These are phyloP conservation scores for Mrakia hoshinonis DNA, from an alignment of 768 basidiomycete genomes.

Conservation along the genomic window DNA sequence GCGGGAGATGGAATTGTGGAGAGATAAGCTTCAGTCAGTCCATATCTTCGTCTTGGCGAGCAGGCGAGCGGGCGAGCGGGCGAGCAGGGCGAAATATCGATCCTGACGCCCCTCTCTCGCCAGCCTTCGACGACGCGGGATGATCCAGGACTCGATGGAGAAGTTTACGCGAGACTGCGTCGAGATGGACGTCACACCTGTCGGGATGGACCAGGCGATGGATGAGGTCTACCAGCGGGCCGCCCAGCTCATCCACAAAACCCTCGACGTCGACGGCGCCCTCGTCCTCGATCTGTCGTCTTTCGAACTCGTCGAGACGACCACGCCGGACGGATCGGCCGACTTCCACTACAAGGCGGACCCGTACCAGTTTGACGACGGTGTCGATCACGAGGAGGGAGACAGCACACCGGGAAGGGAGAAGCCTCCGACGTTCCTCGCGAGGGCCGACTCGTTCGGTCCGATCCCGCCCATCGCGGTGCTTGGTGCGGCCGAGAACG, in stretches of 20 bases:
- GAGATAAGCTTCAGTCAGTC: slow-evolving; percentile 73
- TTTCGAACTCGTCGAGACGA: slow-evolving; percentile 73
- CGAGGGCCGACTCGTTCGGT: slow-evolving; percentile 1
- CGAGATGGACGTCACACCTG: slow-evolving; percentile 60
- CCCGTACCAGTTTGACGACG: slow-evolving; percentile 33
- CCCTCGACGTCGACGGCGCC: slow-evolving; percentile 84
- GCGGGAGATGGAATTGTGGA: slow-evolving; percentile 92
- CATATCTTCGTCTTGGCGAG: too few species aligned
- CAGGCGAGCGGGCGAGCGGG: too few species aligned
- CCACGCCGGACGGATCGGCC: slow-evolving; percentile 45
- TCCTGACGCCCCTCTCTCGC: too few species aligned
- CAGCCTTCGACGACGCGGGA: slow-evolving; percentile 68
- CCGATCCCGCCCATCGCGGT: slow-evolving; percentile 38
- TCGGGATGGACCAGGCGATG: slow-evolving; percentile 42
- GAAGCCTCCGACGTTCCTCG: slow-evolving; percentile 31
- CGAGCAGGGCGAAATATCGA: too few species aligned
- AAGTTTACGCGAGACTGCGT: slow-evolving; percentile 89
- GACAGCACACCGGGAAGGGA: slow-evolving; percentile 17
- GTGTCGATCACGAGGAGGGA: background rate
- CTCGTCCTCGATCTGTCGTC: slow-evolving; percentile 87
- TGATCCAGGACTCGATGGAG: slow-evolving; percentile 95
- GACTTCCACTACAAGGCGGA: slow-evolving; percentile 43
- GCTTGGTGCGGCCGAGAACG: slow-evolving; percentile 35
- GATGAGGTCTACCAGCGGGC: slow-evolving; percentile 71
- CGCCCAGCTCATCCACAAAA: slow-evolving; percentile 75